These are phyloP conservation scores for Shiraia bambusicola DNA, from an alignment of 2,329 filamentous ascomycete species.

Conservation along the genomic window DNA sequence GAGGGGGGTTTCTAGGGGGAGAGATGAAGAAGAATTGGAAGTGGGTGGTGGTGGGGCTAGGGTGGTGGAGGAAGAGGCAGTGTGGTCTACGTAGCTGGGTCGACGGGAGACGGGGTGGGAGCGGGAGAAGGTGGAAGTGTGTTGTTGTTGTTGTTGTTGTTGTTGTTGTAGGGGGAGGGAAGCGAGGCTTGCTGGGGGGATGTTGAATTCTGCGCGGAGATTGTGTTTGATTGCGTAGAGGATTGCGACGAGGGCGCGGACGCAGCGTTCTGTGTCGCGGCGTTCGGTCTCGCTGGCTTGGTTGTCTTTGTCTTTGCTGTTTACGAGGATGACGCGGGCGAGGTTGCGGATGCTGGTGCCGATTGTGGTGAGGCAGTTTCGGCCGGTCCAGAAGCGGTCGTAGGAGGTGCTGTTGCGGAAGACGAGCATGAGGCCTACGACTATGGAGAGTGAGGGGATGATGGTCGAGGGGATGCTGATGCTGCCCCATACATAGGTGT, in stretches of 20 bases:
- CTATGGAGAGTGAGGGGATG: constrained; percentile 64
- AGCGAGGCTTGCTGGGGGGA: constrained; percentile 42
- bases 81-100: constrained; percentile 33
- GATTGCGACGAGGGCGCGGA: constrained; percentile 62
- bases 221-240: constrained; percentile 67
- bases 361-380: constrained; percentile 58
- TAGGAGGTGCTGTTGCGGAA: constrained; percentile 67
- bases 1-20: constrained; percentile 26
- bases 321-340: constrained; percentile 57
- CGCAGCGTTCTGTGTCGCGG: constrained; percentile 59
- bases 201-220: constrained; percentile 60
- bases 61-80: constrained; percentile 2
- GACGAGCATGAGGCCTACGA: constrained; percentile 67
- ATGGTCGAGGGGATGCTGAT: constrained; percentile 61
- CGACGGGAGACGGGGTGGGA: constrained; percentile 21
- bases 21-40: too few relatives aligned
- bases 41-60: constrained; percentile 22
- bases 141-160: not conserved
- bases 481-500: constrained; percentile 51
- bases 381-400: constrained; percentile 65
- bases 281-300: constrained; percentile 45
- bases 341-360: constrained; percentile 62
- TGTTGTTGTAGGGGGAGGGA: constrained; percentile 20
- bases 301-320: constrained; percentile 38
- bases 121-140: constrained; percentile 13